Evolutionary conservation across 2,329 filamentous ascomycete species (phyloP), one percentile per base, ranked within the genome.

Genomic region (Trichoderma atroviride): DNA sequence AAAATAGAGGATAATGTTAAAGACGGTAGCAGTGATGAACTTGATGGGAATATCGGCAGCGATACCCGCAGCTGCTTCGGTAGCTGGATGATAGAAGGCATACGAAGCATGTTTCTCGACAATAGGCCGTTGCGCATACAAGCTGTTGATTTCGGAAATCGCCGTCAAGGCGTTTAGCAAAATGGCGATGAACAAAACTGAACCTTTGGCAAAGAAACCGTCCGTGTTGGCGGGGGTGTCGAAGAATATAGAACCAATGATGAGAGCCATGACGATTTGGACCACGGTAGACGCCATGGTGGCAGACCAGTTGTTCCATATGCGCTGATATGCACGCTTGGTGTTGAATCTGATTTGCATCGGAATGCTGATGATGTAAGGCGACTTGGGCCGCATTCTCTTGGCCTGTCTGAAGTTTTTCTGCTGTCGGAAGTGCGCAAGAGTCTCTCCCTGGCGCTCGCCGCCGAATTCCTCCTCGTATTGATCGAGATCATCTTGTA

Each of bases 231-330:
- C 72, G 0, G 84, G 82, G 0, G 82, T 83, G 2, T 82, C 83
- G 73, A 80, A 90, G 75, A 88, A 91, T 64, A 90, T 83, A 1
- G 85, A 88, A 22, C 87, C 88, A 55, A 90, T 83, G 70, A 91
- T 88, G 33, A 90, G 80, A 31, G 87, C 84, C 78, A 89, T 82
- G 73, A 89, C 73, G 55, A 88, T 73, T 50, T 89, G 82, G 13
- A 83, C 82, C 22, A 81, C 72, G 9, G 83, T 81, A 1, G 81
- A 79, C 0, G 84, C 83, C 0, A 81, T 74, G 0, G 85, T 86
- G 0, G 84, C 82, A 0, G 83, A 76, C 14, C 82, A 82, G 73
- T 89, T 83, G 74, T 84, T 83, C 82, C 81, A 84, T 62, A 88
- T 82, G 16, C 85, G 80, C 70, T 86, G 83, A 69, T 84, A 85